Base-by-base conservation (phyloP, 495 filamentous ascomycete genomes). In the Darksidea phi region DNA sequence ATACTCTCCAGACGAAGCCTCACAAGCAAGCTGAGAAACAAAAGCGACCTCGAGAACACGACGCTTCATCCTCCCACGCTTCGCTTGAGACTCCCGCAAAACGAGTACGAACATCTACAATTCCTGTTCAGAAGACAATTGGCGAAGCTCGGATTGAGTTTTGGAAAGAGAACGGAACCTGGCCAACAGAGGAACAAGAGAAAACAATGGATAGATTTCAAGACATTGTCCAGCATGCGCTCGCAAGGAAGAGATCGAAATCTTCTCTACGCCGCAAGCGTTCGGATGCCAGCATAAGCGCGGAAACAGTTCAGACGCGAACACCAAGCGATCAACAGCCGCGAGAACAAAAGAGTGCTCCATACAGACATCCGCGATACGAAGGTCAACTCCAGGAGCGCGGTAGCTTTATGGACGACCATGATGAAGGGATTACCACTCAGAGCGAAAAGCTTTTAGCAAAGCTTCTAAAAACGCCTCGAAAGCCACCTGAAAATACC, bases 321-420 rank as follows among this genome's bases (percentile, higher is more conserved):
- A 76, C 68, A 25, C 67, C 72, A 34, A 77, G 76, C 67, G 71
- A 76, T 62, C 48, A 76, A 63, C 70, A 66, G 65, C 72, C 69
- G 45, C 67, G 74, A 34, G 69, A 72, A 41, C 58, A 32, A 13
- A 70, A 78, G 65, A 79, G 75, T 57, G 65, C 68, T 21, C 69
- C 57, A 49, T 80, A 81, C 53, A 36, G 51, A 59, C 61, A 72
- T 43, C 59, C 59, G 17, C 17, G 2, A 15, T 43, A 43, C 18
- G 15, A 43, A 43, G 5, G 41, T 43, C 18, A 43, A 43, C 13
- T 43, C 18, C 5, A 13, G 3, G 41, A 43, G 15, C 41, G 41
- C 41, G 54, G 54, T 25, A 57, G 37, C 37, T 57, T 34, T 13
- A 57, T 57, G 38, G 24, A 25, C 13, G 18, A 51, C 8, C 51